A percentile compares a stretch with the other conserved stretches of the same genome.
Evolutionary conservation across 129 eudicot species (phyloP).

Genomic region (Escallonia herrerae): DNA sequence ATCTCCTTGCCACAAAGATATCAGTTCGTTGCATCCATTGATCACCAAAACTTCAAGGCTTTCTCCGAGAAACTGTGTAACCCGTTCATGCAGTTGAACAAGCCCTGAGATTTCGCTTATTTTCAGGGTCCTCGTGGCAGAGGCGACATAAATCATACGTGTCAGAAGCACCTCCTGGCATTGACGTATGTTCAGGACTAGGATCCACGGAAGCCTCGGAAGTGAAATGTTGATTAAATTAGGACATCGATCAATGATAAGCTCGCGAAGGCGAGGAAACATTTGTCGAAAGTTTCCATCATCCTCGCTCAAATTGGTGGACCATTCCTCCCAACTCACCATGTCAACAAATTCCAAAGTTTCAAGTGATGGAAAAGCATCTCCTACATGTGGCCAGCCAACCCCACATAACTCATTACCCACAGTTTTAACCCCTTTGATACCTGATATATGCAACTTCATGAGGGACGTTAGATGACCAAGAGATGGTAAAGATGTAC

Average conservation of each 20-base stretch:
- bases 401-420: constrained; percentile 30
- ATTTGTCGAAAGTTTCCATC: background rate
- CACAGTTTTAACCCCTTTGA: constrained; percentile 24
- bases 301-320: background rate
- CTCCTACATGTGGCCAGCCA: background rate
- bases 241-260: background rate
- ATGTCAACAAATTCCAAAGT: constrained; percentile 6
- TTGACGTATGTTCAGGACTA: background rate
- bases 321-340: constrained; percentile 24
- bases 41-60: too few relatives aligned
- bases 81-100: background rate
- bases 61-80: too few relatives aligned
- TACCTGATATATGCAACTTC: constrained; percentile 15
- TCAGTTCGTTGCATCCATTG: too few relatives aligned
- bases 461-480: constrained; percentile 39
- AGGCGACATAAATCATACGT: background rate
- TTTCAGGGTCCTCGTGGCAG: background rate
- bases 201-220: background rate
- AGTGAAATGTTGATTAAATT: background rate
- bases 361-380: constrained; percentile 33
- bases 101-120: background rate
- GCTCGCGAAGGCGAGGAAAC: background rate
- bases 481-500: constrained; percentile 32
- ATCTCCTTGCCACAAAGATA: too few relatives aligned
- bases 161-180: background rate